Base-by-base conservation (phyloP, 2,329 filamentous ascomycete species). In the Hymenoscyphus salicellus region DNA sequence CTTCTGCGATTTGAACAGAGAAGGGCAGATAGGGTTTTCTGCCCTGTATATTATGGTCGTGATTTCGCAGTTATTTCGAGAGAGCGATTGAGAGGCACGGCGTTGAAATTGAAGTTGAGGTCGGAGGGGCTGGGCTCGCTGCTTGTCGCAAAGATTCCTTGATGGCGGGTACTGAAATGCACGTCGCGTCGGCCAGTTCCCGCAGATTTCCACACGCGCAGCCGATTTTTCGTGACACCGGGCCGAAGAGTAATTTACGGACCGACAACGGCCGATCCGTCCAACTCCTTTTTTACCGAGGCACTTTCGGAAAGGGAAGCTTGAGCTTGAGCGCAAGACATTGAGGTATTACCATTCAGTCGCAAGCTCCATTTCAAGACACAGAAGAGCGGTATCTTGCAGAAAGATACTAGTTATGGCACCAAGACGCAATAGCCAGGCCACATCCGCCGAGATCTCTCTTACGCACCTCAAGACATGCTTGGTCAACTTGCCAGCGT, bases 391-490 rank as follows among this genome's bases (percentile, higher is more conserved):
- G n/a, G 20, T 16, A 17, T n/a, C 6, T 17, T 17, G 17, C 41
- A 16, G 5, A 43, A 43, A 43, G 8, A 49, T 23, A 6, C 23
- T 52, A 26, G 46, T 2, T 26, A 74, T 74, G 71, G 66, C 70
- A 8, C 66, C 69, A 16, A 70, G 65, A 65, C 68, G 81, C 75
- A 85, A 83, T 75, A 80, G 81, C 75, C 84, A 83, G 72, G 84
- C 90, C 55, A 88, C 89, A 38, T 84, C 89, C 67, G 93, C 92
- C 65, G 93, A 97, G 80, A 84, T 98, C 70, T 90, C 90, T 62
- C 84, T 98, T 66, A 86, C 92, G 58, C 91, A 61, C 71, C 84
- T 98, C 65, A 96, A 96, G 82, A 98, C 90, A 77, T 99, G 95
- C 79, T 84, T 99, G 61, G 91, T 97, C 76, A 98, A 98, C 79